Evolutionary conservation across 164 flowering plant species (phyloP), one percentile per base, ranked within the genome.

Genomic region (Akebia trifoliata): DNA sequence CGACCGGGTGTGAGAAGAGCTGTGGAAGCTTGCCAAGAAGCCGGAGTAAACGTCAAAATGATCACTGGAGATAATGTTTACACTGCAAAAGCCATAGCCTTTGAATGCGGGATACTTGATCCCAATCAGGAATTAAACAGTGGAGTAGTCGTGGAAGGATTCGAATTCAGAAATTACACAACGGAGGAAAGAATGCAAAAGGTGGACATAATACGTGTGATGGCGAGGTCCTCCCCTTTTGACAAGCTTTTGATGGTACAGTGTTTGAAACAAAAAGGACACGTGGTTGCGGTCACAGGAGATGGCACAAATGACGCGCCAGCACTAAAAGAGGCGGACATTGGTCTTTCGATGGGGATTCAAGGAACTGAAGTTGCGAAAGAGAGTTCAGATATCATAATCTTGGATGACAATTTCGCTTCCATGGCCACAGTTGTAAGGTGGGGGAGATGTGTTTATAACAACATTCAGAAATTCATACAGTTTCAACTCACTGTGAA

Each of bases 241-340:
- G 91, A 85, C 77, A 84, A 84, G 74, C 83, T 81, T 32, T 45
- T 85, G 54, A 81, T 85, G 87, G 86, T 85, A 6, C 75, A 81
- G 39, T 81, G 84, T 69, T 54, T 85, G 68, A 81, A 79, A 62
- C 64, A 72, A 54, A 79, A 77, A 50, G 86, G 88, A 15, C 81
- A 83, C 31, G 88, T 82, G 24, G 88, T 85, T 30, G 93, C 86
- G 6, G 86, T 85, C 51, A 85, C 86, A 0, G 93, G 93, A 43
- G 93, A 85, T 51, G 93, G 93, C 50, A 85, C 86, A 34, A 85
- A 85, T 55, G 93, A 85, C 54, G 93, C 88, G 17, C 88, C 88
- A 4, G 93, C 93, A 7, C 45, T 85, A 0, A 85, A 81, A 61
- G 93, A 81, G 70, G 93, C 93, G 4, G 85, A 86, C 20, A 69